Base-by-base conservation (phyloP, 2,329 filamentous ascomycete genomes). In the Fusarium proliferatum region DNA sequence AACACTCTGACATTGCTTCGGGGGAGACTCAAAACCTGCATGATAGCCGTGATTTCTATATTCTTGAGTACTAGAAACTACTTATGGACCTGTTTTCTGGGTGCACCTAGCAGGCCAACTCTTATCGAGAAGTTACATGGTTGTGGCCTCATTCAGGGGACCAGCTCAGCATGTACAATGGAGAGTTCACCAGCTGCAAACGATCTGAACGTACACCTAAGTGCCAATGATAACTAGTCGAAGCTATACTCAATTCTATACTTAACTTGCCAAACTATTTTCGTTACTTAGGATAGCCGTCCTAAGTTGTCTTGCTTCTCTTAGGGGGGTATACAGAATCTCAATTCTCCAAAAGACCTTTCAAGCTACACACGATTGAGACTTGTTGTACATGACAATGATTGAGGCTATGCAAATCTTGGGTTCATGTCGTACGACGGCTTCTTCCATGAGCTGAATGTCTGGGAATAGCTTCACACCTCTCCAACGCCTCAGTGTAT, bases 381-480 rank as follows among this genome's bases (percentile, higher is more conserved):
- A 28, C 23, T 36, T 58, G n/a, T 41, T 6, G 3, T 28, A 16
- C 15, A 36, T 34, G 23, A 3, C 16, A 26, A 11, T 36, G 11
- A 48, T 21, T n/a, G 17, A 12, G 43, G 38, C 41, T 58, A 28
- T 48, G 42, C 30, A 28, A 23, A 6, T 34, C 28, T 26, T 26
- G 8, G 13, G n/a, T 36, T 21, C 21, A 7, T 61, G 11, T 33
- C 33, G 13, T 19, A 28, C 33, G 23, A 42, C 15, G 38, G 49
- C 33, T 61, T 42, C 19, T 43, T 43, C 49, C 38, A 43, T 45
- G 30, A 43, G 30, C 23, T 57, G 30, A 43, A 16, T 57, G 49
- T 38, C n/a, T 43, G 30, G 13, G 30, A 41, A 57, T 42, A 61
- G 28, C 28, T 11, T 41, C 28, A 61, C 48, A n/a, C 38, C 38